Evolutionary conservation across 495 filamentous ascomycete genomes (phyloP).

Genomic region (Pseudoneurospora amorphoporcata): DNA sequence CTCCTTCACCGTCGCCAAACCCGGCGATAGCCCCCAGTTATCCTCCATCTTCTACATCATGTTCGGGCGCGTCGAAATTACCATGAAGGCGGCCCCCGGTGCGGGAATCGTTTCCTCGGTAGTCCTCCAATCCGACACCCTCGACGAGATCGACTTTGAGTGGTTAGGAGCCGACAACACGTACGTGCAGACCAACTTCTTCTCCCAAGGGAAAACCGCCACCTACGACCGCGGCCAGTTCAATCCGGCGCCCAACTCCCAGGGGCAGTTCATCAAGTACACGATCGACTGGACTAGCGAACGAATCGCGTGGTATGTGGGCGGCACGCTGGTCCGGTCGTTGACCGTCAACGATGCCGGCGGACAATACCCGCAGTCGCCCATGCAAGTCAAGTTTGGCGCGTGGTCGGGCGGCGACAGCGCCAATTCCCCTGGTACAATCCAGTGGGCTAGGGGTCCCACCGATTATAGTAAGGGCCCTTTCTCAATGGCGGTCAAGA

Average conservation of each 20-base stretch:
- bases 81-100: conserved; percentile 61
- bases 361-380: conserved; percentile 79
- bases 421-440: conserved; percentile 60
- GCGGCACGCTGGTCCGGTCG: conserved; percentile 58
- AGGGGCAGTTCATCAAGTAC: conserved; percentile 72
- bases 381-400: conserved; percentile 78
- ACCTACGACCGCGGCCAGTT: conserved; percentile 67
- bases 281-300: conserved; percentile 78
- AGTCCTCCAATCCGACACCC: conserved; percentile 77
- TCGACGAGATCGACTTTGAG: conserved; percentile 94
- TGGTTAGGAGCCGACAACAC: conserved; percentile 57
- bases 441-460: conserved; percentile 75
- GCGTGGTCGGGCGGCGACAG: conserved; percentile 81
- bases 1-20: conserved; percentile 70
- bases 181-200: conserved; percentile 84
- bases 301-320: conserved; percentile 73
- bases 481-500: conserved; percentile 76
- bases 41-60: conserved; percentile 71
- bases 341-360: conserved; percentile 47
- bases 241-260: conserved; percentile 50
- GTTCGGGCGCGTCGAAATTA: conserved; percentile 67
- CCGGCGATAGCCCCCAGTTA: conserved; percentile 77
- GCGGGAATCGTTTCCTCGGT: conserved; percentile 71
- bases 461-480: conserved; percentile 73
- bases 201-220: conserved; percentile 73